These are phyloP conservation scores for Leucocoprinus birnbaumii DNA, from an alignment of 768 basidiomycete species.

Conservation along the genomic window DNA sequence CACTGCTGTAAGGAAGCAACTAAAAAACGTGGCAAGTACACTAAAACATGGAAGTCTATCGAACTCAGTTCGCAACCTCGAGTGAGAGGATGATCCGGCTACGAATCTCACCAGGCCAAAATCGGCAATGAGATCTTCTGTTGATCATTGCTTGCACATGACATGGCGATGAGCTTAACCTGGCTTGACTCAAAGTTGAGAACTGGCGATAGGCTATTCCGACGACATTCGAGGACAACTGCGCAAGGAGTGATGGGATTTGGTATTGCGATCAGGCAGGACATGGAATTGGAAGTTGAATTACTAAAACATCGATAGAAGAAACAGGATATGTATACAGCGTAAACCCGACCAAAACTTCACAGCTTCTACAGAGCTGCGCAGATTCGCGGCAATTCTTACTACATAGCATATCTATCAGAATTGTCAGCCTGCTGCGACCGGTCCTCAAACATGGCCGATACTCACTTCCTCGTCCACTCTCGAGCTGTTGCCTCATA, in stretches of 20 bases:
- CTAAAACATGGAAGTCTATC: neutral
- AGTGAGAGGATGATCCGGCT: neutral
- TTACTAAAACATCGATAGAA: conserved; percentile 29
- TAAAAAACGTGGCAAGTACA: neutral
- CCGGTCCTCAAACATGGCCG: neutral
- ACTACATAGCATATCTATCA: conserved; percentile 37
- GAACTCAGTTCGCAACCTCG: neutral
- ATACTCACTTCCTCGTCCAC: conserved; percentile 97
- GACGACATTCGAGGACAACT: neutral
- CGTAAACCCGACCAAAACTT: conserved; percentile 28
- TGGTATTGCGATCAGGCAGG: conserved; percentile 12
- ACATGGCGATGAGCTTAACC: neutral
- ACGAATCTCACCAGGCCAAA: neutral
- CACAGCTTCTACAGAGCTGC: conserved; percentile 51
- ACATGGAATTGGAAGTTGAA: conserved; percentile 21
- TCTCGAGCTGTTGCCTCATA: conserved; percentile 98
- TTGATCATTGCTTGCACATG: neutral
- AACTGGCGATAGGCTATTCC: too few species aligned
- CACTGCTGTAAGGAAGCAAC: too few species aligned
- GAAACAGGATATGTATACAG: conserved; percentile 30
- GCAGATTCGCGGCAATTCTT: conserved; percentile 17
- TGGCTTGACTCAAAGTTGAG: too few species aligned
- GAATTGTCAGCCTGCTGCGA: conserved; percentile 11
- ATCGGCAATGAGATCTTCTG: neutral
- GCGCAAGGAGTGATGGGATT: neutral